Conservation (phyloP, 495 filamentous ascomycete species). For the Gamarada debralockiae region DNA sequence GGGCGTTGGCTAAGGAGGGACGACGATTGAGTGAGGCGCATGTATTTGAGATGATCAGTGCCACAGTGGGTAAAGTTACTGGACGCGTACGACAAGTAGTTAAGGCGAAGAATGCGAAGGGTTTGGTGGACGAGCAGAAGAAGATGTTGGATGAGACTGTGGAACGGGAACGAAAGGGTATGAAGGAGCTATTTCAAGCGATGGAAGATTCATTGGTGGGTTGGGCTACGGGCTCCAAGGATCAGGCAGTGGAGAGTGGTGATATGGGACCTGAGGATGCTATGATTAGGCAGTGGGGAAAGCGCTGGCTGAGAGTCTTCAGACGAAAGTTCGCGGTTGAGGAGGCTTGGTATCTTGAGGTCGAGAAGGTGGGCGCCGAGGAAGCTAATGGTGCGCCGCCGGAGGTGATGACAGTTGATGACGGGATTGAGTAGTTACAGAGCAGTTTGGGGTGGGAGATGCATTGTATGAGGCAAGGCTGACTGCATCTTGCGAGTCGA, state of each 20-base stretch:
- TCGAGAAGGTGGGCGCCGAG: slow-evolving; percentile 16
- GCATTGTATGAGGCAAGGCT: not conserved
- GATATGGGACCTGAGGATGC: slow-evolving; percentile 51
- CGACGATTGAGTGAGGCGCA: slow-evolving; percentile 65
- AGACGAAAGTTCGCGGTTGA: slow-evolving; percentile 78
- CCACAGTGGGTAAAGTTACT: slow-evolving; percentile 89
- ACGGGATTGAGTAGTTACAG: slow-evolving; percentile 1
- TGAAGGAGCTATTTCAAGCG: slow-evolving; percentile 72
- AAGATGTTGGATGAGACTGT: slow-evolving; percentile 53
- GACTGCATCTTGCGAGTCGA: not conserved
- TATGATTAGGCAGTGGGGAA: slow-evolving; percentile 75
- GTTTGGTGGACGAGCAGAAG: slow-evolving; percentile 46
- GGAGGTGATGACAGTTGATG: slow-evolving; percentile 4
- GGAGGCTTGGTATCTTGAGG: slow-evolving; percentile 57
- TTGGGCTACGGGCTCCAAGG: slow-evolving; percentile 69
- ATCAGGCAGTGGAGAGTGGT: slow-evolving; percentile 57
- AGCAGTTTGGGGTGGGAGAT: not conserved
- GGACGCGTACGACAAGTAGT: slow-evolving; percentile 83
- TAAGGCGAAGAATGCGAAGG: slow-evolving; percentile 47
- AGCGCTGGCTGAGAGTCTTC: slow-evolving; percentile 83
- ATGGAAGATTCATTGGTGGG: slow-evolving; percentile 77
- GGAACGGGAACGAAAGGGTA: slow-evolving; percentile 59
- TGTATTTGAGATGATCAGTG: slow-evolving; percentile 83
- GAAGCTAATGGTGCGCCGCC: not conserved
- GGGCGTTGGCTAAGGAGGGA: slow-evolving; percentile 66